Evolutionary conservation across 1,284 basidiomycete genomes (phyloP).

Genomic region (Mycosarcoma maydis): DNA sequence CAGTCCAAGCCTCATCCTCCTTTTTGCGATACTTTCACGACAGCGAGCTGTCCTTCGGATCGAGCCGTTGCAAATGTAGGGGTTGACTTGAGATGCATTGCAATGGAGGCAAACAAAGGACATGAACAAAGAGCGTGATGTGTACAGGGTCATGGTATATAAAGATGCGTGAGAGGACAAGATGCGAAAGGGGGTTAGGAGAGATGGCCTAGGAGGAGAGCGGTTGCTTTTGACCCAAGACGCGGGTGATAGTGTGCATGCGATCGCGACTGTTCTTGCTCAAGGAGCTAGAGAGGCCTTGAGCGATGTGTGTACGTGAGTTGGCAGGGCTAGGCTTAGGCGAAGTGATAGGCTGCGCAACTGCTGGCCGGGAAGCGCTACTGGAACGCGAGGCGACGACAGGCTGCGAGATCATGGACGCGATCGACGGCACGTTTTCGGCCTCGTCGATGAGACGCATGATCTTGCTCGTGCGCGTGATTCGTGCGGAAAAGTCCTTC

Average conservation of each 20-base stretch:
- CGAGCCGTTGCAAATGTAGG: too few relatives aligned
- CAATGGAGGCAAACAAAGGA: too few relatives aligned
- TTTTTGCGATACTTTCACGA: too few relatives aligned
- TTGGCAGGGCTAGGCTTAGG: too few relatives aligned
- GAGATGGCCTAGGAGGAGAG: not conserved
- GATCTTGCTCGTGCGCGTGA: slow-evolving; percentile 43
- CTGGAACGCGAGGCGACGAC: too few relatives aligned
- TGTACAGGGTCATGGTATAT: too few relatives aligned
- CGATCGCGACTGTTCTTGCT: slow-evolving; percentile 21
- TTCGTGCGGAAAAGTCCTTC: slow-evolving; percentile 17
- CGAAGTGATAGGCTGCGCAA: not conserved
- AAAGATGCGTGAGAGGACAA: not conserved
- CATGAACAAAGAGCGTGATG: too few relatives aligned
- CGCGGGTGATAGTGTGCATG: slow-evolving; percentile 39
- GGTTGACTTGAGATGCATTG: too few relatives aligned
- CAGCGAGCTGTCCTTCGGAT: too few relatives aligned
- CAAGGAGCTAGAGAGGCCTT: slow-evolving; percentile 17
- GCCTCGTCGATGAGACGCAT: slow-evolving; percentile 44
- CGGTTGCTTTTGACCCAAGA: slow-evolving; percentile 20
- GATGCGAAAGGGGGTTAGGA: not conserved
- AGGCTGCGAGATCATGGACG: slow-evolving; percentile 3
- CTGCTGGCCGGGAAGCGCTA: too few relatives aligned
- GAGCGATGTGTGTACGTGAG: too few relatives aligned
- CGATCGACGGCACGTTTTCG: slow-evolving; percentile 22
- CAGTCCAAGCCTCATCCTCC: too few relatives aligned